Conservation (phyloP, 805 yeast genomes). For the Candida adriatica region DNA sequence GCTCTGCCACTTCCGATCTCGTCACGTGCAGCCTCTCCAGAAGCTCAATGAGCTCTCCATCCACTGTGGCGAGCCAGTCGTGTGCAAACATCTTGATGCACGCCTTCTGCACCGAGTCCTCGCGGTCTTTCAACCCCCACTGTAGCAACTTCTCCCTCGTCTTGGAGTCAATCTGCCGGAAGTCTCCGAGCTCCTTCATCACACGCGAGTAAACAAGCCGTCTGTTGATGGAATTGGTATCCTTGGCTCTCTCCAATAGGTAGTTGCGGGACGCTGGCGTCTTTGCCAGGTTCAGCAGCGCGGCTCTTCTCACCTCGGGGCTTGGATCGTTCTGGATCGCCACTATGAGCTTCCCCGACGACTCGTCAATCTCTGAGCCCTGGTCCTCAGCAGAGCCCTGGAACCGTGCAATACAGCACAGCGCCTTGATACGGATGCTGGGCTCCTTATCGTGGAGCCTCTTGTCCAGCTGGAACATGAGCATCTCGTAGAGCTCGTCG, state of each 20-base stretch:
- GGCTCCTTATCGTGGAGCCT: slow-evolving; percentile 74
- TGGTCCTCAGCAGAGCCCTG: slow-evolving; percentile 40
- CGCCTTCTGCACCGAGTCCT: slow-evolving; percentile 61
- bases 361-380: slow-evolving; percentile 35
- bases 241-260: slow-evolving; percentile 78
- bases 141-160: slow-evolving; percentile 60
- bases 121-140: slow-evolving; percentile 90
- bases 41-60: slow-evolving; percentile 66
- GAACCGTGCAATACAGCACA: slow-evolving; percentile 69
- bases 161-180: slow-evolving; percentile 44
- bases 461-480: slow-evolving; percentile 53
- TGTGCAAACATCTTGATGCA: slow-evolving; percentile 63
- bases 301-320: slow-evolving; percentile 86
- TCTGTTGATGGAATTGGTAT: slow-evolving; percentile 64
- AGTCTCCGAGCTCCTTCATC: slow-evolving; percentile 60
- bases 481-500: slow-evolving; percentile 56
- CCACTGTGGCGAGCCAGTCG: slow-evolving; percentile 64
- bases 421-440: slow-evolving; percentile 75
- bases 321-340: slow-evolving; percentile 71
- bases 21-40: slow-evolving; percentile 65
- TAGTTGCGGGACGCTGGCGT: slow-evolving; percentile 44
- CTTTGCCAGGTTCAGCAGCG: slow-evolving; percentile 62
- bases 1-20: slow-evolving; percentile 59
- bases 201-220: slow-evolving; percentile 63
- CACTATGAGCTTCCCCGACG: slow-evolving; percentile 39